Percentiles rank a stretch among this genome's conserved stretches.
phyloP scores from a whole-genome alignment of 805 yeast genomes.

The Barnettozyma populi region DNA sequence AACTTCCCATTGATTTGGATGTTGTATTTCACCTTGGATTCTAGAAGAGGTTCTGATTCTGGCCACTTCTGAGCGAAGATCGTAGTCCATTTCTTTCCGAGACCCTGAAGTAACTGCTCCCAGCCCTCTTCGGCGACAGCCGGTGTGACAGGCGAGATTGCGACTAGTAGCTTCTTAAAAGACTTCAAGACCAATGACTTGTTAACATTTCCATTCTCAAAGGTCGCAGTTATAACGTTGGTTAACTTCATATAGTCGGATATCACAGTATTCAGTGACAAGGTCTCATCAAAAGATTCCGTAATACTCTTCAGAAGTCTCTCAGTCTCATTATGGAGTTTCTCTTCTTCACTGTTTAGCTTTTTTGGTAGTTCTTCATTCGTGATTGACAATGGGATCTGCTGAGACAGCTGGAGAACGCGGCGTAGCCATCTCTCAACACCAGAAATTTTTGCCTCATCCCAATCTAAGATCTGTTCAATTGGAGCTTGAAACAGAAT shows the following conservation, averaged over 20 bases:
- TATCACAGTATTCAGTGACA: constrained; percentile 76
- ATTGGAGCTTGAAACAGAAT: constrained; percentile 90
- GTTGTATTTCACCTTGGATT: constrained; percentile 39
- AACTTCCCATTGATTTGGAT: constrained; percentile 74
- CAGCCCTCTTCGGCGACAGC: constrained; percentile 78
- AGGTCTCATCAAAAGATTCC: constrained; percentile 49
- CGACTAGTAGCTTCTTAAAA: constrained; percentile 48
- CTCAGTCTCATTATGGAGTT: constrained; percentile 54
- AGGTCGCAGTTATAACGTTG: constrained; percentile 37
- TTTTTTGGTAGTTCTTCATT: constrained; percentile 1
- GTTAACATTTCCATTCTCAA: constrained; percentile 33
- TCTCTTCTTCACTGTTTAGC: constrained; percentile 40
- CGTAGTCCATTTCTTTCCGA: constrained; percentile 37
- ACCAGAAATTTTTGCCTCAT: constrained; percentile 80
- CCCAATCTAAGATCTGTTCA: constrained; percentile 80
- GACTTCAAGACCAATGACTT: constrained; percentile 41
- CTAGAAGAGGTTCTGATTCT: constrained; percentile 29
- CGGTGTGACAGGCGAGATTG: constrained; percentile 80
- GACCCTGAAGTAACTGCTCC: constrained; percentile 36
- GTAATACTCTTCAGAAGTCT: constrained; percentile 44
- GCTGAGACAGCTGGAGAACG: constrained; percentile 33
- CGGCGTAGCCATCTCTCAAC: constrained; percentile 79
- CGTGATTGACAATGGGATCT: constrained; percentile 10
- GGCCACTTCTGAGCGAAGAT: constrained; percentile 70
- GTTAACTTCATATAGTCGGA: constrained; percentile 89